phyloP scores from a whole-genome alignment of 148 eudicot species.

The Rhododendron kiyosumense region DNA sequence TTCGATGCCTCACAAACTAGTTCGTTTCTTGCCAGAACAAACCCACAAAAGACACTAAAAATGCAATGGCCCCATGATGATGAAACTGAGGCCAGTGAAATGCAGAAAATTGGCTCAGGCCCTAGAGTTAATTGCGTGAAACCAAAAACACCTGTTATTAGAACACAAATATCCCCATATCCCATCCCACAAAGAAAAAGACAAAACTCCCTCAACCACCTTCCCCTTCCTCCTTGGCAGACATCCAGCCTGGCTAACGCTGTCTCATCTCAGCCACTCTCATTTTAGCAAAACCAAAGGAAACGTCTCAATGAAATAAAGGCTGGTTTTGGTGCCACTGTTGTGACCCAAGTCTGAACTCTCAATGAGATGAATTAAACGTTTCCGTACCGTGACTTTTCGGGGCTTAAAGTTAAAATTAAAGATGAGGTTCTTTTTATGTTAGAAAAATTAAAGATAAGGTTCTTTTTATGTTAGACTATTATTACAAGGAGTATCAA shows the following conservation, averaged over 20 bases:
- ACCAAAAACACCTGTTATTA: conserved; percentile 15
- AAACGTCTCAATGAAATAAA: neutral
- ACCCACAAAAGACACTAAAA: neutral
- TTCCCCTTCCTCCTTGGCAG: neutral
- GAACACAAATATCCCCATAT: neutral
- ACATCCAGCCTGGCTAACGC: conserved; percentile 25
- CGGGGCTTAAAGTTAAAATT: neutral
- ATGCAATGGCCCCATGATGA: neutral
- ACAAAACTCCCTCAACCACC: conserved; percentile 6
- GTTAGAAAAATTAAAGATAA: too few relatives aligned
- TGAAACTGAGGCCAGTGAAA: neutral
- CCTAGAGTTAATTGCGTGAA: conserved; percentile 4
- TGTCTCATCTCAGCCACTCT: conserved; percentile 13
- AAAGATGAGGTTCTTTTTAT: neutral
- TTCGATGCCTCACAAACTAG: neutral
- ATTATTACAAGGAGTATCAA: neutral
- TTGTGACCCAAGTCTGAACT: neutral
- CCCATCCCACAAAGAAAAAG: conserved; percentile 10
- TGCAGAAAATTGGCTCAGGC: neutral
- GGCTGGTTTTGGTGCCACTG: neutral
- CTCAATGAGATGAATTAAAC: neutral
- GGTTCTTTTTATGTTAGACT: neutral
- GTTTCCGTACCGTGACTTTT: neutral
- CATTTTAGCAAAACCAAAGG: conserved; percentile 10
- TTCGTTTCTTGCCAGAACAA: neutral